Base-by-base conservation (phyloP, 2,329 filamentous ascomycete genomes). In the Neofusicoccum ribis region DNA sequence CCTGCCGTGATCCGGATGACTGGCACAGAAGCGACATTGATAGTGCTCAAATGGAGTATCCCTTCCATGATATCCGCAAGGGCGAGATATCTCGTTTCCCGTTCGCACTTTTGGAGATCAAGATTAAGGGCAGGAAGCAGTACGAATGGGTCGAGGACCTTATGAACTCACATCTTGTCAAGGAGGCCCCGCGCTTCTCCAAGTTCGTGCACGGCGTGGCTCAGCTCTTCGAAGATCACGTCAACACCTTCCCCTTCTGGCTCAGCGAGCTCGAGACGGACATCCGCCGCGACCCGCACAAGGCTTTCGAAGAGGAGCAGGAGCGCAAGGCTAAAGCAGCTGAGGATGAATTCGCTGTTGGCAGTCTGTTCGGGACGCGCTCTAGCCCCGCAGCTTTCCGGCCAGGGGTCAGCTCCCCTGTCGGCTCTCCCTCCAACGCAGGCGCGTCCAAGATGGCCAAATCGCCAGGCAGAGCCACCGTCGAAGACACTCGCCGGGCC, bases 201-300 rank as follows among this genome's bases (percentile, higher is more conserved):
- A 99, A 99, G 77, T 99, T 98, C 71, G 91, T 96, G 2, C 94
- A 99, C 72, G 95, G 95, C 67, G 89, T 96, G 4, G 93, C 94
- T 7, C 89, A 90, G 44, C 84, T 99, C 2, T 98, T 98, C 70
- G 95, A 98, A 72, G 82, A 99, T 77, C 88, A 97, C 73, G 93
- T 99, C 77, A 98, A 98, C 80, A 93, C 88, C 68, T 88, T 98
- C 73, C 95, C 95, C 14, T 97, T 98, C 81, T 99, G 95, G 95
- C 86, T 98, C 39, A 90, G 90, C 72, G 91, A 96, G 68, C 84
- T 98, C 49, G 94, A 97, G 74, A 91, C 87, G 37, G 95, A 99
- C 74, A 99, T 99, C 74, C 89, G 94, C 70, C 92, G 91, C 75
- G 93, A 98, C 74, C 95, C 95, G 0, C 91, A 95, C 75, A 86